Evolutionary conservation across 2,329 filamentous ascomycete genomes (phyloP).

Genomic region (Xylaria sp.): DNA sequence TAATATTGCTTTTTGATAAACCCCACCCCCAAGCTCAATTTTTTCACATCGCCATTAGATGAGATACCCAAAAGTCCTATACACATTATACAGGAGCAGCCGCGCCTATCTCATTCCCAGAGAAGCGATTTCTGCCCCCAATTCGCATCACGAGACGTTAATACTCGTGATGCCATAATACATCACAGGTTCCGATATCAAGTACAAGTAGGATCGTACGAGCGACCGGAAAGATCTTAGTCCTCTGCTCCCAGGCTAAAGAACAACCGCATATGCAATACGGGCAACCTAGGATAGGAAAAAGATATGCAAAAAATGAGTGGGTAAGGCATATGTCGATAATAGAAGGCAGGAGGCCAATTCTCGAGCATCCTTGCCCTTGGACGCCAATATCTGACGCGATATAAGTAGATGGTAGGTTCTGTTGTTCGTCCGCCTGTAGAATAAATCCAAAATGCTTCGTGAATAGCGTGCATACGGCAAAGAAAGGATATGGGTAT

Average conservation of each 20-base stretch:
- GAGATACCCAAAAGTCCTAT: slow-evolving; percentile 35
- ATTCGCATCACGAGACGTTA: slow-evolving; percentile 8
- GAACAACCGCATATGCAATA: background rate
- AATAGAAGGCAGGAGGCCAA: slow-evolving; percentile 35
- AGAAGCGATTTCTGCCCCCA: background rate
- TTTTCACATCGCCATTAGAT: slow-evolving; percentile 19
- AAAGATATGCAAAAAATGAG: slow-evolving; percentile 23
- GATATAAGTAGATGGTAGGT: slow-evolving; percentile 44
- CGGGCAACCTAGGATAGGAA: background rate
- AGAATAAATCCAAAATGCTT: slow-evolving; percentile 46
- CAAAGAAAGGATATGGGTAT: slow-evolving; percentile 49
- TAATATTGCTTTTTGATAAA: slow-evolving; percentile 34
- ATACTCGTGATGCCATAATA: slow-evolving; percentile 23
- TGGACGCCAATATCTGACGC: slow-evolving; percentile 43
- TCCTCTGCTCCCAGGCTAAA: background rate
- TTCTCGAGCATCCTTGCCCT: slow-evolving; percentile 30
- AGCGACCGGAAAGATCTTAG: background rate
- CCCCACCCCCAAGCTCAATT: slow-evolving; percentile 17
- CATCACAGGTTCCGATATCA: slow-evolving; percentile 4
- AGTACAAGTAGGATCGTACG: background rate
- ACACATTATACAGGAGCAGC: slow-evolving; percentile 41
- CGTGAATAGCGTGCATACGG: slow-evolving; percentile 41
- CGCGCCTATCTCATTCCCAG: slow-evolving; percentile 10
- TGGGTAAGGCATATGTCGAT: slow-evolving; percentile 40
- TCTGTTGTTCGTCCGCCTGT: slow-evolving; percentile 37